Base-by-base conservation (phyloP, 1,284 basidiomycete genomes). In the Sparassis latifolia region DNA sequence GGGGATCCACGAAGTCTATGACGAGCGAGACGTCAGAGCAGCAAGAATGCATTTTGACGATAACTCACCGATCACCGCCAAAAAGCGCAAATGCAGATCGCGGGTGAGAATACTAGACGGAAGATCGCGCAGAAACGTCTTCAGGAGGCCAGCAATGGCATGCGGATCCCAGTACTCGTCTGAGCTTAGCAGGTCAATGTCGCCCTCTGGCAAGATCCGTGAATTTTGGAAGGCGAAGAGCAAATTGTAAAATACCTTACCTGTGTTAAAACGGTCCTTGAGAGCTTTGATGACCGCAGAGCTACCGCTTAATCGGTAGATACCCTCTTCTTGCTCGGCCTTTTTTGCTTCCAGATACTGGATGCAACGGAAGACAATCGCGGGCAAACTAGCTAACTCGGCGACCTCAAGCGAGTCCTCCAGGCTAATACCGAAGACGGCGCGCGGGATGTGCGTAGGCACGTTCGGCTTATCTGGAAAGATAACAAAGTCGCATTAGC, bases 91-190 rank as follows among this genome's bases (percentile, higher is more conserved):
- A 68, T 97, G 93, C 44, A 95, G 78, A 49, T 96, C 92, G 48
- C 89, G 79, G n/a, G 94, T 97, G 32, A 97, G 76, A 52, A 97
- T 86, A 62, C 91, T 94, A 9, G 85, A 83, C 39, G 95, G 94
- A 41, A 97, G 70, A 60, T 97, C 94, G 50, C 95, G 84, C 58
- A 97, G 72, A 71, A 87, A 97, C 48, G 82, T 82, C 73, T 97
- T 97, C 55, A 97, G 75, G 52, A 97, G 74, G 5, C 95, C 93
- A 47, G 94, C 89, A 53, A 97, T 90, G 40, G 94, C 94, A 68
- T 97, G 93, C 37, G 90, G 91, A 72, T 97, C 94, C 87, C 89
- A 94, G 60, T 87, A 89, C 64, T 96, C 93, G 65, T 92, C 89
- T 4, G 84, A 82, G 39, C 79, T 81, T 30, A 94, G 73, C 32